These are phyloP conservation scores for Lasiodiplodia citricola DNA, from an alignment of 2,329 filamentous ascomycete species.

Conservation along the genomic window DNA sequence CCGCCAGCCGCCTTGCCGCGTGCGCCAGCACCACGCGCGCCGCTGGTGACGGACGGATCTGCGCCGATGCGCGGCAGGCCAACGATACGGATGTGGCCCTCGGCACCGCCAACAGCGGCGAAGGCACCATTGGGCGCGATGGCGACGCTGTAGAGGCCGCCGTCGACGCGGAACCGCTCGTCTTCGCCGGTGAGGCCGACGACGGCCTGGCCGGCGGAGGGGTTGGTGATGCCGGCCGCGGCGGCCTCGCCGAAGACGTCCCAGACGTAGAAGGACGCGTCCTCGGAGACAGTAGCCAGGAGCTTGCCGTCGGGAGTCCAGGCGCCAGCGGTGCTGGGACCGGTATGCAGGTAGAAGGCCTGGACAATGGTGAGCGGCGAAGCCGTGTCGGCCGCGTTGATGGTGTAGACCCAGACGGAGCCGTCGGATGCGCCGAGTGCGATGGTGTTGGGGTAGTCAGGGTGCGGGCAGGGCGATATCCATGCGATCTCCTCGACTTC, in stretches of 20 bases:
- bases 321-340: constrained; percentile 81
- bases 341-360: constrained; percentile 90
- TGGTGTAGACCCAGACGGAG: constrained; percentile 93
- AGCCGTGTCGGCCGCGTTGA: constrained; percentile 68
- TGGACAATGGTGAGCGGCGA: constrained; percentile 80
- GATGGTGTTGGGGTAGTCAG: constrained; percentile 76
- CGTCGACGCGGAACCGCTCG: constrained; percentile 89
- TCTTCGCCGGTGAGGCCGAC: constrained; percentile 80
- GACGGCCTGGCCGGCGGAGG: constrained; percentile 65
- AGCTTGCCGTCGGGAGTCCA: constrained; percentile 90
- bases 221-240: constrained; percentile 63
- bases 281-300: constrained; percentile 87
- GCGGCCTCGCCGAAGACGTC: constrained; percentile 85
- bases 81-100: constrained; percentile 83
- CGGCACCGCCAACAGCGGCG: constrained; percentile 85
- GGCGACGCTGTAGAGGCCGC: constrained; percentile 86
- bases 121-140: constrained; percentile 80
- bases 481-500: constrained; percentile 97
- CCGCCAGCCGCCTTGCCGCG: constrained; percentile 55
- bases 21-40: constrained; percentile 51
- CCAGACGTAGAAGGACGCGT: constrained; percentile 88
- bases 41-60: constrained; percentile 40
- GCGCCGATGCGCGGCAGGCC: constrained; percentile 72
- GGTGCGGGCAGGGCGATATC: constrained; percentile 75
- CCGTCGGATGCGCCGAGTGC: constrained; percentile 90